Conservation (phyloP, 2,329 filamentous ascomycete genomes). For the Ophiostoma novo-ulmi region DNA sequence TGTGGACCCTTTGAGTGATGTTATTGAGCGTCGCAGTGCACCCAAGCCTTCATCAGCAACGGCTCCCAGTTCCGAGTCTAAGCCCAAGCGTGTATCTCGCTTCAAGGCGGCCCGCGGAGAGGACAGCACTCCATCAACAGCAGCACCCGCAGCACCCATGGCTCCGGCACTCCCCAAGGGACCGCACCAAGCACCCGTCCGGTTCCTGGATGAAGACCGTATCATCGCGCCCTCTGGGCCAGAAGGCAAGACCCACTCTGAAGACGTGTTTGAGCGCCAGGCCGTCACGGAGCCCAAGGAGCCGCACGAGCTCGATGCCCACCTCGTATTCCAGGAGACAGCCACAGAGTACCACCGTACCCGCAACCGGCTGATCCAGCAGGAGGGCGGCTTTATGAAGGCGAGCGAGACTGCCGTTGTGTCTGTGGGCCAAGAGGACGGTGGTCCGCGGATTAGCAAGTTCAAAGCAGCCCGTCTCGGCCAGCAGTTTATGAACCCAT, state of each 20-base stretch:
- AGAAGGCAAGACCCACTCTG: conserved; percentile 53
- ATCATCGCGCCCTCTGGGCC: conserved; percentile 40
- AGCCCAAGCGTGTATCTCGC: conserved; percentile 44
- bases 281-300: conserved; percentile 34
- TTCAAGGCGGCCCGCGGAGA: conserved; percentile 45
- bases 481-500: conserved; percentile 19
- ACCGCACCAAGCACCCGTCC: conserved; percentile 42
- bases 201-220: conserved; percentile 37
- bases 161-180: conserved; percentile 34
- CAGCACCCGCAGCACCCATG: neutral
- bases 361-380: conserved; percentile 76
- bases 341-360: conserved; percentile 76
- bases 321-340: conserved; percentile 69
- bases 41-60: neutral
- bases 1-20: conserved; percentile 28
- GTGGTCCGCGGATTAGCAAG: conserved; percentile 60
- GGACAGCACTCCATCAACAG: conserved; percentile 13
- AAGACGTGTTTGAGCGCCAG: conserved; percentile 54
- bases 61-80: conserved; percentile 18
- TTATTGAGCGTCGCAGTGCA: conserved; percentile 32
- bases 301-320: conserved; percentile 66
- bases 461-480: conserved; percentile 65
- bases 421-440: conserved; percentile 62
- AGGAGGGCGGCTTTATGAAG: conserved; percentile 73
- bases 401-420: conserved; percentile 64